phyloP scores from a whole-genome alignment of 768 basidiomycete species.

The Calvatia gigantea region DNA sequence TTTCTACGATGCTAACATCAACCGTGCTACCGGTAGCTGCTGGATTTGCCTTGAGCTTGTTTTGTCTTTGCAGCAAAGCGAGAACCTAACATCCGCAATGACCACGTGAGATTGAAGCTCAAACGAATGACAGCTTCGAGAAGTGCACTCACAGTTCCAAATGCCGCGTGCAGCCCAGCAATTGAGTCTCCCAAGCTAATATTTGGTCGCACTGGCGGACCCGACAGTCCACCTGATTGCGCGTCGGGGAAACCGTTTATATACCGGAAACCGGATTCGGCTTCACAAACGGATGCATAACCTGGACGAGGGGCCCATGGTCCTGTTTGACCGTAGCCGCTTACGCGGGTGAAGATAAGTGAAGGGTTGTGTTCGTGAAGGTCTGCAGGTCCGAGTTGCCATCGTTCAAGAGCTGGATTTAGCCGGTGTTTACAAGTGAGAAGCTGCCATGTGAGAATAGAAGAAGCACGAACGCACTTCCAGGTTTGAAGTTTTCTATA shows the following conservation, averaged over 20 bases:
- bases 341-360: constrained; percentile 87
- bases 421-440: background rate
- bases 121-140: background rate
- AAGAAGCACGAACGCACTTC: constrained; percentile 44
- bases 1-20: constrained; percentile 76
- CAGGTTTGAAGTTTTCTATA: constrained; percentile 72
- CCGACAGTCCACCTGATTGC: constrained; percentile 47
- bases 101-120: background rate
- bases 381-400: constrained; percentile 56
- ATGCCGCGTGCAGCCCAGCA: constrained; percentile 69
- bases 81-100: constrained; percentile 39
- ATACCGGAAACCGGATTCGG: constrained; percentile 69
- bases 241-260: constrained; percentile 66
- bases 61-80: constrained; percentile 48
- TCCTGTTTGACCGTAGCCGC: constrained; percentile 73
- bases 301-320: constrained; percentile 70
- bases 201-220: constrained; percentile 67
- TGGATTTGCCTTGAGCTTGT: constrained; percentile 24
- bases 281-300: constrained; percentile 74
- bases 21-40: constrained; percentile 47
- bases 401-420: constrained; percentile 60
- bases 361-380: constrained; percentile 76
- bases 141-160: constrained; percentile 52
- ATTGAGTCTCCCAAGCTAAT: constrained; percentile 72
- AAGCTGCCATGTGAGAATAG: background rate